Base-by-base conservation (phyloP, 345 rosid genomes). In the Eucalyptus grandis region DNA sequence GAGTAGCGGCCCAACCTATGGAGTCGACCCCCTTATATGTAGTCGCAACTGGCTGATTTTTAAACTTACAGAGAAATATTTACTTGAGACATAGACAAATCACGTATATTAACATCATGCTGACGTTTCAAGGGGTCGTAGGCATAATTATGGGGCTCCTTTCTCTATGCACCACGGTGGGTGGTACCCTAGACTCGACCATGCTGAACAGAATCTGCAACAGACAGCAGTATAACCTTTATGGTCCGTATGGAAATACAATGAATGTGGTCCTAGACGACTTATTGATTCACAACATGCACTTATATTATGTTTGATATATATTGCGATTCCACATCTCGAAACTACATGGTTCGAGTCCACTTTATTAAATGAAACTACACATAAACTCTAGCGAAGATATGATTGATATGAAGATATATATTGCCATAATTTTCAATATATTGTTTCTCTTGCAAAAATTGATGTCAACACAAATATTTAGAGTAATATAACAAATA, bases 191-290 rank as follows among this genome's bases (percentile, higher is more conserved):
- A 26, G 67, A 56, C 60, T 21, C n/a, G n/a, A 60, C n/a, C n/a
- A 13, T 5, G 67, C 12, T 11, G 0, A 26, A 22, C 12, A 82
- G 2, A 82, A 47, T 31, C 8, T 43, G 0, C 26, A 58, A 26
- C 0, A 1, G 4, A 26, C 2, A 58, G 6, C 4, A 2, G 7
- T 26, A 58, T 26, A 24, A 24, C n/a, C 14, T 10, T 58, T 58
- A 24, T 11, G 65, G 65, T 58, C 65, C 7, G 11, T 24, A 9
- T 58, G 65, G 14, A 58, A 58, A 24, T 58, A 26, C 65, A 58
- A 12, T 11, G n/a, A 58, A 58, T 11, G 30, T 13, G 0, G 89
- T 34, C 49, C 86, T 49, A 4, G 14, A n/a, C 12, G 1, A 88
- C 26, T 85, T 51, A 51, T 51, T 56, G 60, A 56, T 56, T 56